These are phyloP conservation scores for Aspergillus vadensis DNA, from an alignment of 2,329 filamentous ascomycete genomes.

Conservation along the genomic window DNA sequence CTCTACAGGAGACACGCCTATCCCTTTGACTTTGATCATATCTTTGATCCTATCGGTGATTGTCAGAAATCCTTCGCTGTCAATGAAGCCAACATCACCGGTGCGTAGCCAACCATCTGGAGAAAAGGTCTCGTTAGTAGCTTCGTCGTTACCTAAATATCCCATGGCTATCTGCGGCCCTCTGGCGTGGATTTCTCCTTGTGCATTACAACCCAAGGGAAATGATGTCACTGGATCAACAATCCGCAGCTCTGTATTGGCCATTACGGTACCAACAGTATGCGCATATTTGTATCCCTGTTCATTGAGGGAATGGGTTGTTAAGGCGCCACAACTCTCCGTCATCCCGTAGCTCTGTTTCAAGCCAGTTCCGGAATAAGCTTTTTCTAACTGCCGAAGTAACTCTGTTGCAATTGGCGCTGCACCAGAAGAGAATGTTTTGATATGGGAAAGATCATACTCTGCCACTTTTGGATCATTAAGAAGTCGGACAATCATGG, in stretches of 20 bases:
- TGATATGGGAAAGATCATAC: slow-evolving; percentile 60
- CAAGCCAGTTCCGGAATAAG: slow-evolving; percentile 62
- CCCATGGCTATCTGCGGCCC: slow-evolving; percentile 70
- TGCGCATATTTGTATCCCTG: slow-evolving; percentile 52
- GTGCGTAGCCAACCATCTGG: slow-evolving; percentile 60
- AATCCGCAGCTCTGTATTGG: slow-evolving; percentile 63
- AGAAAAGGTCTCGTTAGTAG: slow-evolving; percentile 71
- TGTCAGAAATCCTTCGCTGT: slow-evolving; percentile 41
- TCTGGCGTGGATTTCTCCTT: slow-evolving; percentile 67
- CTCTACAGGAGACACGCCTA: slow-evolving; percentile 59
- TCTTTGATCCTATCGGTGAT: slow-evolving; percentile 64
- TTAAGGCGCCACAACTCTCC: slow-evolving; percentile 52
- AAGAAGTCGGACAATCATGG: slow-evolving; percentile 63
- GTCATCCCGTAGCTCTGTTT: slow-evolving; percentile 72
- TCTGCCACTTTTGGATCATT: slow-evolving; percentile 47
- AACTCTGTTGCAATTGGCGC: slow-evolving; percentile 62
- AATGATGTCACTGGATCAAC: slow-evolving; percentile 29
- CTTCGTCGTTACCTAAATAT: slow-evolving; percentile 73
- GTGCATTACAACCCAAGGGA: slow-evolving; percentile 22
- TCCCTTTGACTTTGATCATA: slow-evolving; percentile 68
- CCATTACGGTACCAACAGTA: slow-evolving; percentile 52
- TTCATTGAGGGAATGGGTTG: no score
- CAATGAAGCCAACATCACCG: slow-evolving; percentile 65
- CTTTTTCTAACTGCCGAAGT: slow-evolving; percentile 56
- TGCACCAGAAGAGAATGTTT: slow-evolving; percentile 61